Base-by-base conservation (phyloP, 1,139 yeast species). In the Blastobotrys serpentis region DNA sequence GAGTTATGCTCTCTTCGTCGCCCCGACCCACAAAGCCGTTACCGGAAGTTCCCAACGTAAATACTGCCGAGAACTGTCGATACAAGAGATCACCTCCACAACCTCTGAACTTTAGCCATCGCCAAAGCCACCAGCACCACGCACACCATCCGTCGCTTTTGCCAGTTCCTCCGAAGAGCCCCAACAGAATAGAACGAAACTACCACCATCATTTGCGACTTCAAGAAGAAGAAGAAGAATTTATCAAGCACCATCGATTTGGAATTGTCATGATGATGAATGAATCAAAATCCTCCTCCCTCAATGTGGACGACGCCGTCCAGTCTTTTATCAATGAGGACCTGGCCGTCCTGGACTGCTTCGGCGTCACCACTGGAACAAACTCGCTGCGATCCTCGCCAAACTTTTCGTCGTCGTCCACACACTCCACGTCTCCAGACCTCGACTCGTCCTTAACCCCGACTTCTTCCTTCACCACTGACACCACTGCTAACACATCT, bases 261-360 rank as follows among this genome's bases (percentile, higher is more conserved):
- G 48, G 40, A 16, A 30, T 41, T 16, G 37, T 45, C 22, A 45
- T 42, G 45, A 36, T 36, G 40, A 36, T 36, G 40, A 36, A 42
- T 43, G 43, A 39, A 14, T n/a, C 26, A 13, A 21, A 23, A 18
- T 36, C 25, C 37, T 26, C 39, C 26, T 18, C 32, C 16, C 26
- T 32, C 40, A 36, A 36, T 25, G 57, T 58, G 13, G 62, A 58
- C 29, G 54, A 56, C 38, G 57, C 56, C 23, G 57, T 58, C 38
- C 52, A 53, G 45, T 53, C 57, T 14, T 58, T 58, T 34, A 54
- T 58, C 19, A 52, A 51, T 19, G 52, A 55, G 30, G 62, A 58
- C 38, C 54, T 58, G 22, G 44, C 59, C n/a, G 43, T 55, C 23
- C 50, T 58, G 33, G 62, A 58, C 47, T 50, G 52, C 7, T 57